Evolutionary conservation across 2,329 filamentous ascomycete species (phyloP).

Genomic region (Volutella citrinella): DNA sequence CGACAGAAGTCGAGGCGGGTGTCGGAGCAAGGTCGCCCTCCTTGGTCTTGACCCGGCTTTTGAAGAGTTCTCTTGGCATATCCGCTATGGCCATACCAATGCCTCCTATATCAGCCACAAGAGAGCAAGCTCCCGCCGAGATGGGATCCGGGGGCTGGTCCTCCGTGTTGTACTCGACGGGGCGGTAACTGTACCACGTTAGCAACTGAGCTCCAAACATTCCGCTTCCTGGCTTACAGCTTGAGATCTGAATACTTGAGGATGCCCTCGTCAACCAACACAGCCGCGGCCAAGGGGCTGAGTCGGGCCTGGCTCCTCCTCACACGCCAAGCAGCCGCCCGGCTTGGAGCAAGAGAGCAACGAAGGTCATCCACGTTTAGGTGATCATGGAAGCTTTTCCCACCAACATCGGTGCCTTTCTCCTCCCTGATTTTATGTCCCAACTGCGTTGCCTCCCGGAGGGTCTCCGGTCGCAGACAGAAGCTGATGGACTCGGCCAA

Average conservation of each 20-base stretch:
- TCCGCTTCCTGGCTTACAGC: slow-evolving; percentile 63
- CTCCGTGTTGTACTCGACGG: slow-evolving; percentile 70
- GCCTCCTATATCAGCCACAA: slow-evolving; percentile 78
- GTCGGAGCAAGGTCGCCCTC: too few relatives aligned
- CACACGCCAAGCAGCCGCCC: slow-evolving; percentile 72
- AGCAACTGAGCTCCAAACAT: too few relatives aligned
- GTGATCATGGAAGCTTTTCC: slow-evolving; percentile 68
- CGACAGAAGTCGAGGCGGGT: too few relatives aligned
- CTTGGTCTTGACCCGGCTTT: slow-evolving; percentile 26
- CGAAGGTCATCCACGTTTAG: slow-evolving; percentile 64
- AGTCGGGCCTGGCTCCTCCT: slow-evolving; percentile 64
- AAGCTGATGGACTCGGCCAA: slow-evolving; percentile 62
- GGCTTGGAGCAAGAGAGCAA: slow-evolving; percentile 66
- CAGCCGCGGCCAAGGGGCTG: slow-evolving; percentile 69
- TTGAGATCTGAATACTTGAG: slow-evolving; percentile 70
- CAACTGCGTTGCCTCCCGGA: slow-evolving; percentile 53
- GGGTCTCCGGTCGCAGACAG: slow-evolving; percentile 58
- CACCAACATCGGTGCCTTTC: slow-evolving; percentile 60
- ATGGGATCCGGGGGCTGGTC: slow-evolving; percentile 78
- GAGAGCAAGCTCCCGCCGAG: slow-evolving; percentile 70
- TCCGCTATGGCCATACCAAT: slow-evolving; percentile 83
- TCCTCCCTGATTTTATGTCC: slow-evolving; percentile 66
- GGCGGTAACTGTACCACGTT: slow-evolving; percentile 42
- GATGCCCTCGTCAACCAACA: slow-evolving; percentile 61
- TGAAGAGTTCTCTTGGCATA: slow-evolving; percentile 58